phyloP scores from a whole-genome alignment of 208 protist genomes.

The Leishmania tropica region DNA sequence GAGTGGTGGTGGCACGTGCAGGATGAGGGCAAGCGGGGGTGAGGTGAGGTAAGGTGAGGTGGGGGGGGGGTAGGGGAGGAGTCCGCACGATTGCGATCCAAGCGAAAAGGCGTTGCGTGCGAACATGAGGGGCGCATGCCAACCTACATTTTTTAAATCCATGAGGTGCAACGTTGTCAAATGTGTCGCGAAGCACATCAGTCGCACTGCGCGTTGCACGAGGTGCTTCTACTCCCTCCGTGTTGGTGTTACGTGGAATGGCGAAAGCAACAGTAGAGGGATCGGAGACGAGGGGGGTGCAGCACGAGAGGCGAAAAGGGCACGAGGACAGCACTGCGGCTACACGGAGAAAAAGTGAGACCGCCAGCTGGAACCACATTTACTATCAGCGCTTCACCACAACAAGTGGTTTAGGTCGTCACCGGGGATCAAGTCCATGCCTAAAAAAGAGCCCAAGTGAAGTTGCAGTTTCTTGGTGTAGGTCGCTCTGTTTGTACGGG shows the following conservation, averaged over 20 bases:
- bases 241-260: not conserved
- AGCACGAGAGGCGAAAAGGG: slow-evolving; percentile 1
- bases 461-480: slow-evolving; percentile 84
- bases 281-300: not conserved
- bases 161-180: too few species aligned
- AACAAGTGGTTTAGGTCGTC: slow-evolving; percentile 19
- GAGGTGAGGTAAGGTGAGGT: not conserved
- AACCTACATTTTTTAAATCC: not conserved
- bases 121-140: not conserved
- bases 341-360: slow-evolving; percentile 8
- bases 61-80: not conserved
- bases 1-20: not conserved
- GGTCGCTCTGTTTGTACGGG: slow-evolving; percentile 36
- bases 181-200: not conserved
- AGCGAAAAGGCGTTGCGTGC: not conserved
- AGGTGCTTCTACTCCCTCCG: not conserved
- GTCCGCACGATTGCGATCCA: not conserved
- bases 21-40: not conserved
- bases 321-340: not conserved
- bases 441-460: slow-evolving; percentile 70
- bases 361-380: not conserved
- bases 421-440: slow-evolving; percentile 55
- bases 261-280: not conserved
- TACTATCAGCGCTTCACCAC: slow-evolving; percentile 13
- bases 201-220: not conserved